These are phyloP conservation scores for Pelargonium citronellum DNA, from an alignment of 441 rosid genomes.

Conservation along the genomic window DNA sequence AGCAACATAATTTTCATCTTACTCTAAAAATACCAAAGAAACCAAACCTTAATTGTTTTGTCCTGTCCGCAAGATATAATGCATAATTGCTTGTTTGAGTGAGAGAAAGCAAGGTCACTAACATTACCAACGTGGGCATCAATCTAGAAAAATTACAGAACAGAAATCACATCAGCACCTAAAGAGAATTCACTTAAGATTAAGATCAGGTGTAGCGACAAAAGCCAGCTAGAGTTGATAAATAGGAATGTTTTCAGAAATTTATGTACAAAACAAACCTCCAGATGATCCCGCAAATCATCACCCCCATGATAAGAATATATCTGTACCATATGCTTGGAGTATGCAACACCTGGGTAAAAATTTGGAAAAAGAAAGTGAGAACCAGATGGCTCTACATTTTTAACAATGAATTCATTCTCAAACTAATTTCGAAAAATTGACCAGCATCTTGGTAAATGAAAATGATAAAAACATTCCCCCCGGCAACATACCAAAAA, in stretches of 20 bases:
- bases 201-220: background rate
- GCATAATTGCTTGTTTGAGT: constrained; percentile 56
- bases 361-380: constrained; percentile 11
- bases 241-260: constrained; percentile 1
- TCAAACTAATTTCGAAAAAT: background rate
- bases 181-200: background rate
- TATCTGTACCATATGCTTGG: constrained; percentile 71
- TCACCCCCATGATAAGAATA: constrained; percentile 59
- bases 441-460: background rate
- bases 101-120: constrained; percentile 65
- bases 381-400: background rate
- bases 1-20: constrained; percentile 11
- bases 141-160: constrained; percentile 36
- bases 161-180: background rate
- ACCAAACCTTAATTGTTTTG: constrained; percentile 54
- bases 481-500: constrained; percentile 47
- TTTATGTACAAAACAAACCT: constrained; percentile 44
- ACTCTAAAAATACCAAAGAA: constrained; percentile 13
- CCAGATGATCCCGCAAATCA: constrained; percentile 56
- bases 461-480: background rate
- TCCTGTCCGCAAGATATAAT: constrained; percentile 75
- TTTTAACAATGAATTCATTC: background rate
- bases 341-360: constrained; percentile 75
- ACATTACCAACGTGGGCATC: constrained; percentile 78
- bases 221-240: background rate